Percentiles rank a stretch among this genome's conserved stretches.
Evolutionary conservation across 1,284 basidiomycete species (phyloP).

Genomic region (Salmacisia buchloeana): DNA sequence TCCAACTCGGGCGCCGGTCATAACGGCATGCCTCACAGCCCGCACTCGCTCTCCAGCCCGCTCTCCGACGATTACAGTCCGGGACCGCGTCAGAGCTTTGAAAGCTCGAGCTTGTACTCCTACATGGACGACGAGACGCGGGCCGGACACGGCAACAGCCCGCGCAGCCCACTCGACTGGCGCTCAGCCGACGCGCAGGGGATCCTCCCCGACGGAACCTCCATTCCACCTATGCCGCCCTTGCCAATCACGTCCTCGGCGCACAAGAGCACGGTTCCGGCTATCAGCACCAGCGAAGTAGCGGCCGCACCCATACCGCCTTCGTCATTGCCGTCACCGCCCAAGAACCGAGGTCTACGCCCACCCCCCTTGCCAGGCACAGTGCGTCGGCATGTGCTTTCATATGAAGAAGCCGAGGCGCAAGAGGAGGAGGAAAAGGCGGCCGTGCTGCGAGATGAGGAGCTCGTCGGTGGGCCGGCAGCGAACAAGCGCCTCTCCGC

Average conservation of each 20-base stretch:
- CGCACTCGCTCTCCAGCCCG: slow-evolving; percentile 1
- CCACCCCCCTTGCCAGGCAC: slow-evolving; percentile 1
- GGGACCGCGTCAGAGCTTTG: background rate
- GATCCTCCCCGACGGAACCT: background rate
- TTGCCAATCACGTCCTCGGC: background rate
- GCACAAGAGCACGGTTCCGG: background rate
- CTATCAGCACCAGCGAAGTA: background rate
- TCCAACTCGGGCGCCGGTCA: too few relatives aligned
- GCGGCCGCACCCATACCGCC: background rate
- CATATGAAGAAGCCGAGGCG: slow-evolving; percentile 10
- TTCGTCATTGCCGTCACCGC: background rate
- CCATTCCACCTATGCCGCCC: background rate
- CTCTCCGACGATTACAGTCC: slow-evolving; percentile 2
- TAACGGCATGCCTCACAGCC: background rate
- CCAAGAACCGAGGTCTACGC: background rate
- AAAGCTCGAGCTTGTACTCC: slow-evolving; percentile 3
- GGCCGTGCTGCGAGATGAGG: background rate
- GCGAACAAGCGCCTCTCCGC: slow-evolving; percentile 22
- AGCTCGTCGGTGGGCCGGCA: background rate
- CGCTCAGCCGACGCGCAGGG: background rate
- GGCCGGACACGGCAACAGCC: background rate
- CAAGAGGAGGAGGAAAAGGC: slow-evolving; percentile 6
- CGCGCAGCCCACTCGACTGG: background rate
- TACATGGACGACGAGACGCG: slow-evolving; percentile 8
- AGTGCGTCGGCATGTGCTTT: background rate